A percentile compares a stretch with the other conserved stretches of the same genome.
Evolutionary conservation across 768 basidiomycete species (phyloP).

Genomic region (Xanthoconium stramineum): DNA sequence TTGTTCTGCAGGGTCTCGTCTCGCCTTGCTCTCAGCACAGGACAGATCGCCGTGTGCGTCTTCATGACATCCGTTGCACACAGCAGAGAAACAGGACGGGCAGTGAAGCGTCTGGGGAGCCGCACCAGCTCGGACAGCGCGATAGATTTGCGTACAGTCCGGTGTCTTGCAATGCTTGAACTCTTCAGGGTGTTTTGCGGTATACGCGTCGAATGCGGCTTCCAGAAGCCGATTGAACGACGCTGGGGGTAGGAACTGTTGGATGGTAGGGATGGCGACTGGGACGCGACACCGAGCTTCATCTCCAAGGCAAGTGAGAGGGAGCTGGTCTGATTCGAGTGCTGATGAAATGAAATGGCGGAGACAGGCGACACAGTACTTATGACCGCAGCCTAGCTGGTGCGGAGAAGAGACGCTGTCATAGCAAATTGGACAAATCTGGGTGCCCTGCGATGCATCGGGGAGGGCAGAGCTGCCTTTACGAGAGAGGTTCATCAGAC

Average conservation of each 20-base stretch:
- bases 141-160: slow-evolving; percentile 73
- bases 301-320: slow-evolving; percentile 65
- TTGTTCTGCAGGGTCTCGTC: slow-evolving; percentile 42
- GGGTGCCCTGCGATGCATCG: slow-evolving; percentile 2
- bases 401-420: slow-evolving; percentile 41
- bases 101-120: slow-evolving; percentile 47
- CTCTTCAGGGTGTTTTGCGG: slow-evolving; percentile 55
- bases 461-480: slow-evolving; percentile 11
- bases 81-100: slow-evolving; percentile 61
- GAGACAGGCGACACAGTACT: slow-evolving; percentile 63
- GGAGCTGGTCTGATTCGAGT: slow-evolving; percentile 54
- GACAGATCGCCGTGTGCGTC: slow-evolving; percentile 60
- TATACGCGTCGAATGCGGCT: slow-evolving; percentile 54
- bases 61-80: slow-evolving; percentile 61
- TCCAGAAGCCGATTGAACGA: slow-evolving; percentile 56
- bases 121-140: slow-evolving; percentile 41
- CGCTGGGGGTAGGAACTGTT: slow-evolving; percentile 43
- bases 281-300: slow-evolving; percentile 53
- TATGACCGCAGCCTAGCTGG: slow-evolving; percentile 60
- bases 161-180: slow-evolving; percentile 76
- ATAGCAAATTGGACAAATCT: slow-evolving; percentile 54
- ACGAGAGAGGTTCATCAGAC: slow-evolving; percentile 43
- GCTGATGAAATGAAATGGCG: slow-evolving; percentile 54
- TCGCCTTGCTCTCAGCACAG: slow-evolving; percentile 44
- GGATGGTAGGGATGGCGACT: slow-evolving; percentile 52